Evolutionary conservation across 2,329 filamentous ascomycete species (phyloP), one percentile per base, ranked within the genome.

Genomic region (Pseudogymnoascus verrucosus): DNA sequence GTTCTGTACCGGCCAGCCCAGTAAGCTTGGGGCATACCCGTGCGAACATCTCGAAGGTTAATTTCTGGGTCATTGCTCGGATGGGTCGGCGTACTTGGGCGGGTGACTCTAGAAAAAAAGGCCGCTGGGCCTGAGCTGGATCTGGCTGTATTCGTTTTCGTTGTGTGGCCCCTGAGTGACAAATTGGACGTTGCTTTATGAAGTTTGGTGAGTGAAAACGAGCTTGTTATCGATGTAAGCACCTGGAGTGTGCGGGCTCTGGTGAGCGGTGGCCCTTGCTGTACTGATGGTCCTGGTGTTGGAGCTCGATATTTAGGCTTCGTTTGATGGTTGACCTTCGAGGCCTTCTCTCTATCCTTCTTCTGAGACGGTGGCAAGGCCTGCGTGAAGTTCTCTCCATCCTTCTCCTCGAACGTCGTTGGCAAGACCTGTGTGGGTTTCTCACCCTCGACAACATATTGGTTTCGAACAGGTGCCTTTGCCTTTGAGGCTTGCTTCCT

Each of bases 1-100:
- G 82, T 75, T 61, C 79, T 75, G 70, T 88, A 87, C 40, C 86
- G 82, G 16, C 86, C 86, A 10, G 79, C 76, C 86, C 86, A 89
- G 72, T 86, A 88, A 2, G 77, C 72, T 1, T 79, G 78, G 5
- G 78, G 74, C 68, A 82, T 79, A 1, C 80, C 77, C 0, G 70
- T 74, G 61, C 71, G 70, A 12, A 85, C 72, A 23, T 74, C 64
- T 28, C 67, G 69, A n/a, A 69, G 67, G 37, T 73, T 68, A 34
- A 57, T 31, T 19, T 10, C 51, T 34, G 47, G 63, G 34, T 54
- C 64, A 59, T 63, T 62, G 14, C 37, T 21, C 6, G 34, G 59
- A 2, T 63, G 37, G 19, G 61, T 64, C 11, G 60, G 60, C 36
- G 67, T 66, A n/a, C 60, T 66, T n/a, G 62, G 60, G 8, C 62